Evolutionary conservation across 2,329 filamentous ascomycete species (phyloP), one percentile per base, ranked within the genome.

Genomic region (Endocalyx cinctus): DNA sequence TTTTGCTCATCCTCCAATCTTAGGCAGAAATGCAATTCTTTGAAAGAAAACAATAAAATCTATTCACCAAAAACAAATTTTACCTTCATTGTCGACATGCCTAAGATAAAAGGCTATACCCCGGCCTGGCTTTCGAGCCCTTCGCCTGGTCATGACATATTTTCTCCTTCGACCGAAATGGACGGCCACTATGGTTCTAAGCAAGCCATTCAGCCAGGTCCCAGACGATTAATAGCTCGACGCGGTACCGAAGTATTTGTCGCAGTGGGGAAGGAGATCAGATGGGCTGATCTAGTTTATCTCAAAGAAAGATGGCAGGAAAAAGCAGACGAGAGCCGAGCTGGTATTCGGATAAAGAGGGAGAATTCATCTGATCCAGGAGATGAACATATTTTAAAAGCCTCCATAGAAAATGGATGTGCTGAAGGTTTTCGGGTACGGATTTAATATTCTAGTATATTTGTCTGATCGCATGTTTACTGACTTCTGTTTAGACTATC

Each of bases 201-300:
- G 64, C 46, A 33, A 57, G 2, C 50, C 58, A 14, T 52, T 17
- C 34, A 38, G 16, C 20, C 57, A 2, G 74, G 77, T 13, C 74
- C 78, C 8, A 67, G 71, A 37, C 63, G 77, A 43, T 88, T 80
- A 1, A 82, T 97, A 50, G 89, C 88, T 8, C 79, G 77, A 31
- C 74, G 90, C 38, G 88, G 85, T 12, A 87, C 85, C 1, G 89
- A 98, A 52, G 68, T 97, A 8, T 97, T 97, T 55, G 80, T 87
- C 10, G 89, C 88, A 14, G 81, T 84, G 25, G 89, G 89, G 30
- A 89, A 84, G 49, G 87, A 97, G 60, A 84, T 98, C 41, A 76
- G 89, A 58, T 98, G 92, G 88, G 82, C 85, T 8, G 87, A 95
- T 60, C 64, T 98, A 35, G 77, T 79, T 32, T 77, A 82, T 38